These are phyloP conservation scores for Pseudozyma pruni DNA, from an alignment of 1,284 basidiomycete species.

Conservation along the genomic window DNA sequence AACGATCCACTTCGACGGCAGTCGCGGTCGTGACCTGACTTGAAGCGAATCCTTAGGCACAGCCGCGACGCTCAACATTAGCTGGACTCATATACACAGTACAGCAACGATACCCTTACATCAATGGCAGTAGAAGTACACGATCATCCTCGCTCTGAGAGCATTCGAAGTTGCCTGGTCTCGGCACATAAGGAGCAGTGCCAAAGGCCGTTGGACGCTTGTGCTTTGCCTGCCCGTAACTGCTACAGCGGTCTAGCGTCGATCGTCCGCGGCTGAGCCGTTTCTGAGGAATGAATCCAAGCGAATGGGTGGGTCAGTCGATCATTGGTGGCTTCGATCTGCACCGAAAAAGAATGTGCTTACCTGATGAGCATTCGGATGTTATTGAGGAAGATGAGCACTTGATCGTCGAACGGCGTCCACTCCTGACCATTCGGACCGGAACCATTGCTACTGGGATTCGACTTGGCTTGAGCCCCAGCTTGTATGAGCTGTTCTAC, in stretches of 20 bases:
- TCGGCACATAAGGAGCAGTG: no score
- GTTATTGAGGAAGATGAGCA: conserved; percentile 65
- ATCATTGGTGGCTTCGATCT: neutral
- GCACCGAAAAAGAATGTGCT: neutral
- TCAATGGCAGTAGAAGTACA: neutral
- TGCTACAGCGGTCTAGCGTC: no score
- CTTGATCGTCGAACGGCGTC: conserved; percentile 59
- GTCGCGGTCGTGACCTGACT: conserved; percentile 13
- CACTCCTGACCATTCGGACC: conserved; percentile 47
- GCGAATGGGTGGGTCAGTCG: no score
- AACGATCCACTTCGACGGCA: neutral
- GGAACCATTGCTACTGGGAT: conserved; percentile 9
- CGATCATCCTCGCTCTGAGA: neutral
- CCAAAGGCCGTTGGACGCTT: no score
- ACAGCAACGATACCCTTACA: neutral
- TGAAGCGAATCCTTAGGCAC: no score
- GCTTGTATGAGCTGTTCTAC: conserved; percentile 70
- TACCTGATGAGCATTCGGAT: conserved; percentile 63
- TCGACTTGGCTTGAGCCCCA: conserved; percentile 35
- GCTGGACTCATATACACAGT: neutral
- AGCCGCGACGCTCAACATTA: no score
- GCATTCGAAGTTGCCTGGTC: neutral
- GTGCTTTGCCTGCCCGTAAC: no score
- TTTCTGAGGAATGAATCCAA: neutral
- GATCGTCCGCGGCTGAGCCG: neutral